Evolutionary conservation across 2,329 filamentous ascomycete species (phyloP).

Genomic region (Epichloe aotearoae): DNA sequence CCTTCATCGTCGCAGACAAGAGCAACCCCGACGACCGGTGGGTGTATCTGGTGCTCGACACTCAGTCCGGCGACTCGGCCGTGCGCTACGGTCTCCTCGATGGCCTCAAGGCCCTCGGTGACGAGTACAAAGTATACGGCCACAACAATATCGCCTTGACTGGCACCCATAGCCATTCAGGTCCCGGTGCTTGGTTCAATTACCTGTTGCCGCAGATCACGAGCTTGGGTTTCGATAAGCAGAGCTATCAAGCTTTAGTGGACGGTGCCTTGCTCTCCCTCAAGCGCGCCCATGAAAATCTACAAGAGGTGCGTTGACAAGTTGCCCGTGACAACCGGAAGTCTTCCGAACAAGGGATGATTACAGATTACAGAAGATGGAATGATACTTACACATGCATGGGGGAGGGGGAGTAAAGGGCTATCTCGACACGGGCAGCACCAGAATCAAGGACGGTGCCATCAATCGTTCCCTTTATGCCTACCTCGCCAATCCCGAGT

Average conservation of each 20-base stretch:
- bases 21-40: slow-evolving; percentile 57
- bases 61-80: slow-evolving; percentile 78
- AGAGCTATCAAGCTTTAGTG: slow-evolving; percentile 82
- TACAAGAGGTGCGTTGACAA: slow-evolving; percentile 26
- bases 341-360: too few species aligned
- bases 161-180: slow-evolving; percentile 86
- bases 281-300: slow-evolving; percentile 52
- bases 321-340: slow-evolving; percentile 2
- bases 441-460: slow-evolving; percentile 61
- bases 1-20: slow-evolving; percentile 71
- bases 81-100: slow-evolving; percentile 77
- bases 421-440: slow-evolving; percentile 55
- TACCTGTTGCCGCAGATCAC: slow-evolving; percentile 89
- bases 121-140: slow-evolving; percentile 60
- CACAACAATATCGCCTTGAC: slow-evolving; percentile 78
- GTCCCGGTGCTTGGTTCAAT: slow-evolving; percentile 87
- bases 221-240: slow-evolving; percentile 69
- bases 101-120: slow-evolving; percentile 54
- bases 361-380: not conserved
- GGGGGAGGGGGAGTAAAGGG: slow-evolving; percentile 30
- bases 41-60: slow-evolving; percentile 79
- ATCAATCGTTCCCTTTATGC: slow-evolving; percentile 82
- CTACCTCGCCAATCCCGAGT: slow-evolving; percentile 72
- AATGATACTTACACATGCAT: not conserved
- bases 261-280: slow-evolving; percentile 76